These are phyloP conservation scores for Ascochyta viciae-villosae DNA, from an alignment of 2,329 filamentous ascomycete species.

Conservation along the genomic window DNA sequence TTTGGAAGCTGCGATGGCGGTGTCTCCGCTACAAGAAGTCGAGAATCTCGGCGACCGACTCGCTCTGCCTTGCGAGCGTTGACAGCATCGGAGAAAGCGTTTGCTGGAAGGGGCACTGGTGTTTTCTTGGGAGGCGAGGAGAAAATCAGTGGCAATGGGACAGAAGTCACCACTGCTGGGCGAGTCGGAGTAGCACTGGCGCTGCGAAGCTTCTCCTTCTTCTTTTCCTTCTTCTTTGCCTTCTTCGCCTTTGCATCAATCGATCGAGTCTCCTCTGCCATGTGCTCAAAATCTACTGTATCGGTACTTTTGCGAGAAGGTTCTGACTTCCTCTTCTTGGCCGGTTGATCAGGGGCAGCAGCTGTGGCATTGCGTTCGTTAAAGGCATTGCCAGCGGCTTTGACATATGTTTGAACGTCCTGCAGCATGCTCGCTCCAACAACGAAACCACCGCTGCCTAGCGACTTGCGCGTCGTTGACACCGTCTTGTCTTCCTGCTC, in stretches of 20 bases:
- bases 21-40: conserved; percentile 23
- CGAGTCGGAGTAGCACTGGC: neutral
- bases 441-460: neutral
- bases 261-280: conserved; percentile 6
- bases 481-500: neutral
- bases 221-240: conserved; percentile 13
- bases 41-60: neutral
- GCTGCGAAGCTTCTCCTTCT: conserved; percentile 6
- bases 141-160: neutral
- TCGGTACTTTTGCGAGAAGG: conserved; percentile 2
- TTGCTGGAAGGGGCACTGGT: conserved; percentile 22
- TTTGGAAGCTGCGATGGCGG: conserved; percentile 19
- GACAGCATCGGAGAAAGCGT: neutral
- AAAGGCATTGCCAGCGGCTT: conserved; percentile 19
- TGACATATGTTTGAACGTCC: conserved; percentile 16
- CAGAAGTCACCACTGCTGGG: neutral
- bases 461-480: neutral
- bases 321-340: conserved; percentile 4
- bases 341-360: neutral
- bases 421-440: conserved; percentile 18
- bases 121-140: conserved; percentile 14
- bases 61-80: conserved; percentile 1
- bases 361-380: neutral
- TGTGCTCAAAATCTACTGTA: neutral
- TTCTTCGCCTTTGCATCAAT: conserved; percentile 1